Conservation (phyloP, 768 basidiomycete species). For the Kondoa subrosea region DNA sequence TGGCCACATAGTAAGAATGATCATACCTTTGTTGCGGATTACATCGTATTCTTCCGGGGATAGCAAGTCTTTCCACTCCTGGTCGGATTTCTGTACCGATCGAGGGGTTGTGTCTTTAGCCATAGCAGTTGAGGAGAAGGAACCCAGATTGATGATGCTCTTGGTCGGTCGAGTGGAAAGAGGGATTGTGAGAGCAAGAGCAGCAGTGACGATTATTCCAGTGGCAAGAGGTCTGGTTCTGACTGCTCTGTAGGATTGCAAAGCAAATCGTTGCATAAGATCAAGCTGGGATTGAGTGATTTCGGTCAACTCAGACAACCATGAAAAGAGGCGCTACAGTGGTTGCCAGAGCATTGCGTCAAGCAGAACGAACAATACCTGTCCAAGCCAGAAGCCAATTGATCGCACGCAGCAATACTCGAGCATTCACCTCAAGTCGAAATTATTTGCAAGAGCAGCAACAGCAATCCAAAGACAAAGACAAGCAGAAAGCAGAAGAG, state of each 20-base stretch:
- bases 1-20: not conserved
- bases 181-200: not conserved
- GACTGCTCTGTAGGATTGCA: not conserved
- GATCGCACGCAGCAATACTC: too few relatives aligned
- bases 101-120: not conserved
- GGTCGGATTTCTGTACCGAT: slow-evolving; percentile 1
- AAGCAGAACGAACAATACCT: not conserved
- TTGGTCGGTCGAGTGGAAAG: not conserved
- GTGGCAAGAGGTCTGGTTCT: not conserved
- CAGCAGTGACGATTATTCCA: not conserved
- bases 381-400: too few relatives aligned
- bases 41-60: slow-evolving; percentile 22
- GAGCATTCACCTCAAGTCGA: not conserved
- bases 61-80: slow-evolving; percentile 20
- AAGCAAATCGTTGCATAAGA: not conserved
- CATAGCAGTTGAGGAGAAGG: not conserved
- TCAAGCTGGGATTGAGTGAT: not conserved
- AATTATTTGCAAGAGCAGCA: not conserved
- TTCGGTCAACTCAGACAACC: too few relatives aligned
- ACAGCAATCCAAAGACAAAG: not conserved
- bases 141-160: not conserved
- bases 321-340: not conserved
- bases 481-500: not conserved
- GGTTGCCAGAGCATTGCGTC: not conserved
- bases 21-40: not conserved